Base-by-base conservation (phyloP, 345 rosid genomes). In the Raphanus raphanistrum region DNA sequence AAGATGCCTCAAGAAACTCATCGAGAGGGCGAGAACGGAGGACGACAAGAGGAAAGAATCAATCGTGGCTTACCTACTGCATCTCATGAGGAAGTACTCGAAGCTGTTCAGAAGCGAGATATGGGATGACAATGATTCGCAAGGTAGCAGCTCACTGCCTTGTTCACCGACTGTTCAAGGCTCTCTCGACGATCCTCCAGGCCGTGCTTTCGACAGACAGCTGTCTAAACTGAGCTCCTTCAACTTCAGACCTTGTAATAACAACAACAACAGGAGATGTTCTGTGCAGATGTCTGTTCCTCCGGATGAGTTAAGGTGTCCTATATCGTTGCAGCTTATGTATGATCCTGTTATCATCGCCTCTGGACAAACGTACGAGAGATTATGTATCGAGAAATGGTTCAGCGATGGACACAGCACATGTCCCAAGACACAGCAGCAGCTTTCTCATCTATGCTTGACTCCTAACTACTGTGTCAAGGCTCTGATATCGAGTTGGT, bases 11-110 rank as follows among this genome's bases (percentile, higher is more conserved):
- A 95, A 90, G 82, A 92, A 95, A 84, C 97, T 95, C 57, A 82
- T 92, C 58, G 99, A 95, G 35, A 88, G 92, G 84, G 97, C 99
- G 36, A 88, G 99, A 27, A 81, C 78, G 55, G 99, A 95, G 83
- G 99, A 95, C 76, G 98, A 95, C 84, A 91, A 92, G 78, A 85
- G 98, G 31, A 95, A 92, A 82, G 99, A 95, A 75, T 92, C 98
- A 27, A 95, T 95, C 33, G 98, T 91, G 21, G 97, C 98, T 45
- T 95, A 88, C 84, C 93, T 95, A 4, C 87, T 95, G 64, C 90
- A 87, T 79, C 92, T 95, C 69, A 90, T 95, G 96, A 86, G 98
- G 67, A 95, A 91, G 86, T 95, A 92, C 85, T 92, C 97, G 5
- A 92, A 95, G 84, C 84, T 92, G 73, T 95, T 95, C 81, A 84